These are phyloP conservation scores for Dactylellina haptotyla DNA, from an alignment of 2,329 filamentous ascomycete species.

Conservation along the genomic window DNA sequence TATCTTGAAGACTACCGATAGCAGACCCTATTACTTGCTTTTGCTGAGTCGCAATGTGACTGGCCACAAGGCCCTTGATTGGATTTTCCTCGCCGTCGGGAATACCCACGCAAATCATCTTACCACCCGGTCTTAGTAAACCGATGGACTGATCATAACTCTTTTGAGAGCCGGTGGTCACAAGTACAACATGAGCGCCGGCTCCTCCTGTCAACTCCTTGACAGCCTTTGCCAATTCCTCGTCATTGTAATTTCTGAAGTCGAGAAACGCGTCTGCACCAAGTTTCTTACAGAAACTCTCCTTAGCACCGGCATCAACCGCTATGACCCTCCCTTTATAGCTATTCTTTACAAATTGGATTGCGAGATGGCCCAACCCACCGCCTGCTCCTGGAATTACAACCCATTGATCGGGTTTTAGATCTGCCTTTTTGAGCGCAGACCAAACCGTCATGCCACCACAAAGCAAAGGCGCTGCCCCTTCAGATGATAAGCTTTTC, in stretches of 20 bases:
- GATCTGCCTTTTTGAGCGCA: constrained; percentile 66
- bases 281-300: constrained; percentile 54
- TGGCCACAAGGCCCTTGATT: constrained; percentile 31
- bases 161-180: constrained; percentile 34
- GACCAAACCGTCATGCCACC: constrained; percentile 69
- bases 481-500: constrained; percentile 67
- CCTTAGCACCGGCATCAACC: constrained; percentile 56
- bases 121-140: constrained; percentile 25
- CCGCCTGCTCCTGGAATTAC: constrained; percentile 58
- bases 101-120: constrained; percentile 46
- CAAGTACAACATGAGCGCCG: constrained; percentile 32
- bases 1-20: constrained; percentile 33
- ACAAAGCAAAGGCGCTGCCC: constrained; percentile 72
- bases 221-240: constrained; percentile 54
- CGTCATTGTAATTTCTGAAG: constrained; percentile 54
- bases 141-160: constrained; percentile 36
- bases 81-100: constrained; percentile 38
- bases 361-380: constrained; percentile 57
- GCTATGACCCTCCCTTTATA: constrained; percentile 57
- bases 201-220: constrained; percentile 53
- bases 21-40: constrained; percentile 40
- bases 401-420: constrained; percentile 59
- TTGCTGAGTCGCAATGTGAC: constrained; percentile 33
- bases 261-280: constrained; percentile 58
- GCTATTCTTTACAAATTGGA: constrained; percentile 57